phyloP scores from a whole-genome alignment of 805 yeast genomes.

The Grigorovia yakushimaensis region DNA sequence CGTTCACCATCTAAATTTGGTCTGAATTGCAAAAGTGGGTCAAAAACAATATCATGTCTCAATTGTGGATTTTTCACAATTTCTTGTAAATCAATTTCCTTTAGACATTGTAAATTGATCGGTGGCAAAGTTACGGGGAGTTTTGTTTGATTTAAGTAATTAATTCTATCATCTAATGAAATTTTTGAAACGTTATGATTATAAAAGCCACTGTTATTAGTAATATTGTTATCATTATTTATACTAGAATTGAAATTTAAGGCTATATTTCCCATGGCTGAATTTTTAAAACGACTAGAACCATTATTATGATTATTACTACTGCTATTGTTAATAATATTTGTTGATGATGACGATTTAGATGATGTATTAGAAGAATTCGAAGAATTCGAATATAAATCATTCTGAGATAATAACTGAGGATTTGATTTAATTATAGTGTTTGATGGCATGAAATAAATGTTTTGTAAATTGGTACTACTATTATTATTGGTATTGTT shows the following conservation, averaged over 20 bases:
- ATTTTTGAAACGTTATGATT: slow-evolving; percentile 2
- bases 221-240: neutral
- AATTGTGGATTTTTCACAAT: slow-evolving; percentile 85
- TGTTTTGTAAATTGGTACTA: neutral
- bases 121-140: slow-evolving; percentile 57
- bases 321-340: neutral
- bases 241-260: neutral
- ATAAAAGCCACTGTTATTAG: neutral
- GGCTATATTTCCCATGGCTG: neutral
- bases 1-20: slow-evolving; percentile 88
- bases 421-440: slow-evolving; percentile 2
- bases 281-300: neutral
- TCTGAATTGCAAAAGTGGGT: slow-evolving; percentile 84
- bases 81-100: slow-evolving; percentile 81
- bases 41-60: slow-evolving; percentile 87
- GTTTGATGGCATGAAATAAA: slow-evolving; percentile 2
- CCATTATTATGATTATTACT: neutral
- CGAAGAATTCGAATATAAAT: neutral
- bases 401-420: neutral
- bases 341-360: slow-evolving; percentile 1
- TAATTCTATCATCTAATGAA: slow-evolving; percentile 20
- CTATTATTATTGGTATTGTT: neutral
- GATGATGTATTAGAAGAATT: neutral
- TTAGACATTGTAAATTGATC: slow-evolving; percentile 66
- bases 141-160: slow-evolving; percentile 11